Evolutionary conservation across 2,329 filamentous ascomycete genomes (phyloP), one percentile per base, ranked within the genome.

Genomic region (Alternaria tenuissima): DNA sequence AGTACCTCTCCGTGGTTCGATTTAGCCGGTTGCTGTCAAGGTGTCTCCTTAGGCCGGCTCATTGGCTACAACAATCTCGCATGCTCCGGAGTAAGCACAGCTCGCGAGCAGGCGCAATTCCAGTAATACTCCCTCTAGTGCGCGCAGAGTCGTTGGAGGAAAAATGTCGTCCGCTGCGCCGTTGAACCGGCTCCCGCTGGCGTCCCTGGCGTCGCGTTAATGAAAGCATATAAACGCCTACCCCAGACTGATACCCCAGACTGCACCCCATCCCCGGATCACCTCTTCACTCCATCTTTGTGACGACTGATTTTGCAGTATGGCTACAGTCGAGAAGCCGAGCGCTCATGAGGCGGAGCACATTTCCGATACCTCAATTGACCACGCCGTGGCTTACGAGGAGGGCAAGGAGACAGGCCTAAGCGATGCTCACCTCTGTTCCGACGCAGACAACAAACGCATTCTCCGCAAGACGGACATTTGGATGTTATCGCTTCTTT

Each of bases 391-490:
- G n/a, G 66, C 67, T 18, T 64, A 63, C 36, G 67, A 70, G 47
- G 66, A 67, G 38, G 66, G 67, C 43, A 67, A 67, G 22, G 62
- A 64, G 9, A 39, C 42, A 8, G 61, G 52, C 12, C 46, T 62
- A n/a, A 63, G 62, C 56, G 66, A 63, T 26, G 63, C 64, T 14
- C 61, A 68, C n/a, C 48, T 70, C 24, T 70, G 68, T 32, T 66
- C 55, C 38, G 67, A 67, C 14, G 61, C 59, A n/a, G 66, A 70
- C 51, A 68, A 51, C 55, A 70, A 70, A 42, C 66, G 65, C 9
- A 69, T 70, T 7, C 57, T 69, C 30, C 64, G 68, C 36, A 69
- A 66, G 57, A 70, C 68, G 4, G 68, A 70, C 46, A 53, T 66
- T 3, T 65, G 61, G 55, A 70, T 70, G 66, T 41, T 70, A 7